phyloP scores from a whole-genome alignment of 2,329 filamentous ascomycete genomes.

The Monilinia fructigena region DNA sequence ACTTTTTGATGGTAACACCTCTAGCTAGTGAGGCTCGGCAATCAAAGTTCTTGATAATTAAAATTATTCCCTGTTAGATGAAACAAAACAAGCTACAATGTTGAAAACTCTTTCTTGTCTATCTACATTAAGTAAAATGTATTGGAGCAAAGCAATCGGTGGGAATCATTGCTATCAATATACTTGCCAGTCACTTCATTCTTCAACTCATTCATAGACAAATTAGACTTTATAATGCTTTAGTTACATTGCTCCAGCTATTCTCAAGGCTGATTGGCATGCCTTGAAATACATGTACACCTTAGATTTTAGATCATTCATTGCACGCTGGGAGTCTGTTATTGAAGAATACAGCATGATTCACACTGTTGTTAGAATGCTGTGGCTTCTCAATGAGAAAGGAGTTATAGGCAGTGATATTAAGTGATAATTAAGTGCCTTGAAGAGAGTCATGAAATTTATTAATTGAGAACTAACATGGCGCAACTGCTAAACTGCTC shows the following conservation, averaged over 20 bases:
- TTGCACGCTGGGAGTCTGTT: neutral
- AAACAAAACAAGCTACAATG: no score
- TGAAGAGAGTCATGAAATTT: no score
- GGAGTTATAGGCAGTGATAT: no score
- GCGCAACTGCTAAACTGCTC: no score
- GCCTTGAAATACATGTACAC: neutral
- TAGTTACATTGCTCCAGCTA: neutral
- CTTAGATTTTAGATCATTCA: neutral
- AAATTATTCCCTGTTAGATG: neutral
- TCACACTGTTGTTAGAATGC: neutral
- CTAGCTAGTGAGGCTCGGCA: neutral
- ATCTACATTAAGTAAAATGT: no score
- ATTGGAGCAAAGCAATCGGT: no score
- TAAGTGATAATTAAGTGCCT: no score
- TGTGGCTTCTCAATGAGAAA: neutral
- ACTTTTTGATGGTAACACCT: neutral
- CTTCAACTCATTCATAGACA: neutral
- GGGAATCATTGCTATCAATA: no score
- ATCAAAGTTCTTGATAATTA: neutral
- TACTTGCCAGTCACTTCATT: neutral
- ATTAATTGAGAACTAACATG: no score
- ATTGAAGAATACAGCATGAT: neutral
- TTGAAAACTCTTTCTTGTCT: no score
- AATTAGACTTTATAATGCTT: neutral
- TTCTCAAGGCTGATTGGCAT: neutral